Evolutionary conservation across 1,284 basidiomycete genomes (phyloP), one percentile per base, ranked within the genome.

Genomic region (Trichosporon ovoides): DNA sequence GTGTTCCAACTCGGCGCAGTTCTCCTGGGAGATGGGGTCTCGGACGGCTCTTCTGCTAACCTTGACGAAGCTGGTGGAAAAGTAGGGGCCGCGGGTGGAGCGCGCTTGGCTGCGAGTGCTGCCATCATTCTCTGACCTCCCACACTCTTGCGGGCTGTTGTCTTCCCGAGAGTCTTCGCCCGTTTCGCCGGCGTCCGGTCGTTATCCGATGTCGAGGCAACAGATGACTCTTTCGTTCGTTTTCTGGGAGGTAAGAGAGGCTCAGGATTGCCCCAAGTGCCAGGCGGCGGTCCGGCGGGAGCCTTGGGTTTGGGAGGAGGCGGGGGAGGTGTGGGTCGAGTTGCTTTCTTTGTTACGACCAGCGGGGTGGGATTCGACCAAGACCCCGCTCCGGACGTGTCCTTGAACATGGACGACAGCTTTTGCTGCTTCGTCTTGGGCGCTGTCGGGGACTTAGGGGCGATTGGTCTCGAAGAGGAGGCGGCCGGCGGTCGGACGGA

Each of bases 221-320:
- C n/a, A 3, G 31, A 34, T 2, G 10, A 19, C 22, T 20, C 38
- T 13, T 43, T 43, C 38, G 16, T 9, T 7, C 37, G 37, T 18
- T 49, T 46, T 10, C 22, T 24, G 1, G 52, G 3, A 5, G 49
- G 16, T 2, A 51, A 18, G 14, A 60, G 33, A 0, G 53, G 61
- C 16, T 57, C 55, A 12, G 48, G 38, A 37, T 63, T 63, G n/a
- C 51, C 58, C 61, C 61, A 63, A 14, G 50, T 22, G 22, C 61
- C 61, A 7, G 38, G 56, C 28, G 38, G 37, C 9, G 28, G 28
- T 4, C 28, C 28, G 28, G 28, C 28, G 28, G 28, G 20, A 18
- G 14, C 43, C 43, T 48, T 28, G 11, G 16, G 22, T 19, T 48
- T 48, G 2, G n/a, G n/a, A n/a, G n/a, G n/a, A n/a, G n/a, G n/a